A percentile compares a stretch with the other conserved stretches of the same genome.
phyloP scores from a whole-genome alignment of 2,329 filamentous ascomycete genomes.

The Fusarium chaquense region DNA sequence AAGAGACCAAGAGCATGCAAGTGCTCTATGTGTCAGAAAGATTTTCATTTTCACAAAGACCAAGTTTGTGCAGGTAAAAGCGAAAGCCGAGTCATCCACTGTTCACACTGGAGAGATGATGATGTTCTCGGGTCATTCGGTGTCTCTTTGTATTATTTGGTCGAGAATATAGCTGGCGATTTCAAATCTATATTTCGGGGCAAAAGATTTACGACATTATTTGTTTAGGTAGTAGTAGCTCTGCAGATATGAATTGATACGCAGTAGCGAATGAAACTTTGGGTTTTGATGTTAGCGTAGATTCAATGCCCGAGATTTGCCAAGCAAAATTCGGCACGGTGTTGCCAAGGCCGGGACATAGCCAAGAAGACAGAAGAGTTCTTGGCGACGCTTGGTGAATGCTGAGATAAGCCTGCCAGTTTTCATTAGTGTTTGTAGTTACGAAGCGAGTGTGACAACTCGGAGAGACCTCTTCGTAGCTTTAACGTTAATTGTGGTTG shows the following conservation, averaged over 20 bases:
- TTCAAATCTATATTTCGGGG: background rate
- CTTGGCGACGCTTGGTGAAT: background rate
- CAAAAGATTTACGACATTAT: background rate
- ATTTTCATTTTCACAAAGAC: background rate
- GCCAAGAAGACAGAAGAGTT: conserved; percentile 1
- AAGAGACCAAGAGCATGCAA: background rate
- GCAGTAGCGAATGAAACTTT: background rate
- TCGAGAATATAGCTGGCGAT: background rate
- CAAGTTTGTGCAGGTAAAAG: background rate
- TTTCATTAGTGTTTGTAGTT: conserved; percentile 5
- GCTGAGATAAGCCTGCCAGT: background rate
- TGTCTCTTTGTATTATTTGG: background rate
- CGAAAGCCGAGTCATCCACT: background rate
- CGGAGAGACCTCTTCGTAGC: background rate
- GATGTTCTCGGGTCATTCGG: background rate
- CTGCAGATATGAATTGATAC: background rate
- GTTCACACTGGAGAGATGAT: background rate
- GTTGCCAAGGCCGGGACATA: background rate
- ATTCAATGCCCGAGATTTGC: background rate
- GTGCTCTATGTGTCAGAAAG: background rate
- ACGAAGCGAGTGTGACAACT: conserved; percentile 2
- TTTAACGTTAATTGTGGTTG: background rate
- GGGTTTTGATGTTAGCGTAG: background rate
- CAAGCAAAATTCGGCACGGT: conserved; percentile 6
- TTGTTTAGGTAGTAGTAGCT: background rate